These are phyloP conservation scores for Fremontodendron californicum DNA, from an alignment of 345 rosid species.

Conservation along the genomic window DNA sequence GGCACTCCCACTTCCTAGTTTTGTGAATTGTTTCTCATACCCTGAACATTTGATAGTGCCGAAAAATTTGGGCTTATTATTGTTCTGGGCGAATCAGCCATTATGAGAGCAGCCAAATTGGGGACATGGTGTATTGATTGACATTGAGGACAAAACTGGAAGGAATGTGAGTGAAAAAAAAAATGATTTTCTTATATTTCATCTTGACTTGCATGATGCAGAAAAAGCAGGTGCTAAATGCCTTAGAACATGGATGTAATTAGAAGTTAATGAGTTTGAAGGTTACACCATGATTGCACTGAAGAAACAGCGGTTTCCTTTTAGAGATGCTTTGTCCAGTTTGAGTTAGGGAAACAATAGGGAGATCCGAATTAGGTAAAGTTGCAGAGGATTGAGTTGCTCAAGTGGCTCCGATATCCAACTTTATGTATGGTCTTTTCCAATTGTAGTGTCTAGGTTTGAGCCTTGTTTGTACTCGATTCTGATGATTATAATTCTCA, in stretches of 20 bases:
- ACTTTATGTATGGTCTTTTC: neutral
- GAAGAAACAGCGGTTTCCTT: neutral
- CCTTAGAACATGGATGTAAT: neutral
- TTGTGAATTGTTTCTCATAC: neutral
- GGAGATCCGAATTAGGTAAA: neutral
- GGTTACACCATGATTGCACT: neutral
- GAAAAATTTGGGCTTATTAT: neutral
- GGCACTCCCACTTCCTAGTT: neutral
- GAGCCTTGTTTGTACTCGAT: neutral
- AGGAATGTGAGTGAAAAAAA: neutral
- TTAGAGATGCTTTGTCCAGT: neutral
- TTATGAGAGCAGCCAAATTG: neutral
- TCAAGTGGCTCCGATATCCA: neutral
- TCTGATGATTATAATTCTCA: too few species aligned
- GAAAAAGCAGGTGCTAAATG: neutral
- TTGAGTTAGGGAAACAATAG: neutral
- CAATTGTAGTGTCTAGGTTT: neutral
- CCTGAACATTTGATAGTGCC: neutral
- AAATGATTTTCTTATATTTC: neutral
- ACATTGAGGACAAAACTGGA: neutral
- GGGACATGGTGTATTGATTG: slow-evolving; percentile 1
- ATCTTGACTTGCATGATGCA: neutral
- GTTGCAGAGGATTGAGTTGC: neutral
- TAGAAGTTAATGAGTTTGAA: neutral
- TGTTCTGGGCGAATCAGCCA: neutral